Conservation (phyloP, 768 basidiomycete genomes). For the Phaeotremella fagi region DNA sequence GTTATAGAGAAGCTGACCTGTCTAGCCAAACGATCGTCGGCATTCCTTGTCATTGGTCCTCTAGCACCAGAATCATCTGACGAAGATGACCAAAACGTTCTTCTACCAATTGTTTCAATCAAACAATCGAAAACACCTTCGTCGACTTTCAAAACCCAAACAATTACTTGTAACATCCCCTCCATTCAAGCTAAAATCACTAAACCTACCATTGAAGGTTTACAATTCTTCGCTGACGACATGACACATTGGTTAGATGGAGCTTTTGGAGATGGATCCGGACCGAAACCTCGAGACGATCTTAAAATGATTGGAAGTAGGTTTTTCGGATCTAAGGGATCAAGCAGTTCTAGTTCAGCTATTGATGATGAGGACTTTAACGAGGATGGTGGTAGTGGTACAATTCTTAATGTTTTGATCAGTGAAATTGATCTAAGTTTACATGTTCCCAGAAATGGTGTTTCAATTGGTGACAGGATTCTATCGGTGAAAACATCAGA, state of each 20-base stretch:
- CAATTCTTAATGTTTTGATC: conserved; percentile 16
- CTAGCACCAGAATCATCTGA: conserved; percentile 32
- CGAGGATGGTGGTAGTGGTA: conserved; percentile 8
- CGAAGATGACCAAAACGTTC: conserved; percentile 8
- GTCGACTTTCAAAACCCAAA: conserved; percentile 6
- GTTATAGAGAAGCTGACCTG: too few species aligned
- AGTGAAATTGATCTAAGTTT: conserved; percentile 52
- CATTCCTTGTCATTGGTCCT: conserved; percentile 42
- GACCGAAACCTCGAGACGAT: conserved; percentile 52
- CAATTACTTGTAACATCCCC: conserved; percentile 54
- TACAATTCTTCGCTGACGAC: conserved; percentile 89
- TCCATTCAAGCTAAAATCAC: conserved; percentile 52
- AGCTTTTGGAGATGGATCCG: conserved; percentile 40
- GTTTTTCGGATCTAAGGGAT: conserved; percentile 50
- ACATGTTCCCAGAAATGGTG: conserved; percentile 53
- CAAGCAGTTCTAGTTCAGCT: conserved; percentile 33
- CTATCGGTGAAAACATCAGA: conserved; percentile 58
- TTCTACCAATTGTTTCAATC: conserved; percentile 28
- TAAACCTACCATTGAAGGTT: conserved; percentile 64
- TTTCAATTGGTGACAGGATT: conserved; percentile 27
- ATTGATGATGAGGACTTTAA: conserved; percentile 29
- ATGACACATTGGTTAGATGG: conserved; percentile 65
- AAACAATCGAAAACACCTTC: conserved; percentile 1
- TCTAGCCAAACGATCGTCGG: conserved; percentile 30
- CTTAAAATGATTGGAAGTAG: conserved; percentile 70